Conservation (phyloP, 345 rosid genomes). For the Toxicodendron radicans region DNA sequence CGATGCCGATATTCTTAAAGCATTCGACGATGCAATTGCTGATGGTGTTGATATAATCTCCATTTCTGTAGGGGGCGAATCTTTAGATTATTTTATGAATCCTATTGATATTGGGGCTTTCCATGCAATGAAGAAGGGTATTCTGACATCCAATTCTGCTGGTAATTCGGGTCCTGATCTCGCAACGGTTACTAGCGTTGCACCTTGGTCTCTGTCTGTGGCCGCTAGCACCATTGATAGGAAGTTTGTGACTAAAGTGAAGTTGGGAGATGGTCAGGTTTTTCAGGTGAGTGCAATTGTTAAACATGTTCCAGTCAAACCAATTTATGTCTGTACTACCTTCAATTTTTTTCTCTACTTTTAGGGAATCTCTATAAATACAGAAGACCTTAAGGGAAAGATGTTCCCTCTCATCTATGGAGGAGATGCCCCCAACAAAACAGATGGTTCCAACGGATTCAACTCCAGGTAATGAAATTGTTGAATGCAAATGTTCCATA, state of each 20-base stretch:
- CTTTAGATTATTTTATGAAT: constrained; percentile 18
- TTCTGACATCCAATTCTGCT: constrained; percentile 28
- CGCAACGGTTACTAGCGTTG: constrained; percentile 2
- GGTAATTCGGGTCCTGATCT: constrained; percentile 30
- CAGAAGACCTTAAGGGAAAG: neutral
- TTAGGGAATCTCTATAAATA: constrained; percentile 31
- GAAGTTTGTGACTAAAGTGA: constrained; percentile 26
- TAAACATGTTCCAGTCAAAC: too few species aligned
- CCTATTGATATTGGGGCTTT: constrained; percentile 36
- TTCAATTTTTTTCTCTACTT: too few species aligned
- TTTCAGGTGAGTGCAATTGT: constrained; percentile 25
- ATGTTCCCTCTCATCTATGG: constrained; percentile 30
- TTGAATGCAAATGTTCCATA: neutral
- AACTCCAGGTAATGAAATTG: constrained; percentile 24
- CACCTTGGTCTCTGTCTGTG: constrained; percentile 49
- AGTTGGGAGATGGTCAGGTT: constrained; percentile 29
- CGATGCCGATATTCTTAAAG: constrained; percentile 33
- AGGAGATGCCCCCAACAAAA: constrained; percentile 29
- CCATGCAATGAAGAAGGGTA: constrained; percentile 35
- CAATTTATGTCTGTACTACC: too few species aligned
- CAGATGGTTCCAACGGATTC: neutral
- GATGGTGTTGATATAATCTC: constrained; percentile 34
- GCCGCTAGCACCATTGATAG: constrained; percentile 47
- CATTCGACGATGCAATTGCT: constrained; percentile 49
- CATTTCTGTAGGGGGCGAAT: neutral